A percentile compares a stretch with the other conserved stretches of the same genome.
These are phyloP conservation scores for Solanum hybrid DNA, from an alignment of 305 asterid genomes.

Conservation along the genomic window DNA sequence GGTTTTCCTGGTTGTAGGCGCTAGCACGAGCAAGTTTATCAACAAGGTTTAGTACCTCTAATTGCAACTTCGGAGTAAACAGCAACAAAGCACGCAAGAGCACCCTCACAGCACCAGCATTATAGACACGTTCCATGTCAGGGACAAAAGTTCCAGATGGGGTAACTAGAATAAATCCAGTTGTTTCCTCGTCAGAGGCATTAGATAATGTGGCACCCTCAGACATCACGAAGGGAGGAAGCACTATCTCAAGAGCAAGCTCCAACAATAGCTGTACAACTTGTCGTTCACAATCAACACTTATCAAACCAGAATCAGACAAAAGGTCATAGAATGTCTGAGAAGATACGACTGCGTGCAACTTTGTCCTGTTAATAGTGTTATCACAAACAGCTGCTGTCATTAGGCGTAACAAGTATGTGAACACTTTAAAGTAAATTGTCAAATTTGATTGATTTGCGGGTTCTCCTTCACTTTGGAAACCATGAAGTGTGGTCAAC, in stretches of 20 bases:
- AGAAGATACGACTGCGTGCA: conserved; percentile 61
- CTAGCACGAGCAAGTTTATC: conserved; percentile 85
- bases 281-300: conserved; percentile 89
- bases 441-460: conserved; percentile 30
- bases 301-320: conserved; percentile 73
- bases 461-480: conserved; percentile 58
- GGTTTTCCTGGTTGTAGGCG: conserved; percentile 87
- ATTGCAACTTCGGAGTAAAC: conserved; percentile 91
- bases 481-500: conserved; percentile 78
- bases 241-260: conserved; percentile 83
- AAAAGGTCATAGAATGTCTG: conserved; percentile 87
- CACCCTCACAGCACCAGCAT: conserved; percentile 90
- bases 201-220: conserved; percentile 40
- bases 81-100: conserved; percentile 72
- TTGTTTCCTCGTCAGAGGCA: conserved; percentile 38
- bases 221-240: conserved; percentile 71
- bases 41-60: conserved; percentile 74
- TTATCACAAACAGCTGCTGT: conserved; percentile 78
- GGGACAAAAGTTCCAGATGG: conserved; percentile 64
- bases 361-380: conserved; percentile 70
- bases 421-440: conserved; percentile 49
- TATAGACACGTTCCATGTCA: conserved; percentile 70
- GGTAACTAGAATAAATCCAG: conserved; percentile 52
- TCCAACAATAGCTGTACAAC: conserved; percentile 85
- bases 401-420: conserved; percentile 78